Base-by-base conservation (phyloP, 2,329 filamentous ascomycete species). In the Colletotrichum zoysiae region DNA sequence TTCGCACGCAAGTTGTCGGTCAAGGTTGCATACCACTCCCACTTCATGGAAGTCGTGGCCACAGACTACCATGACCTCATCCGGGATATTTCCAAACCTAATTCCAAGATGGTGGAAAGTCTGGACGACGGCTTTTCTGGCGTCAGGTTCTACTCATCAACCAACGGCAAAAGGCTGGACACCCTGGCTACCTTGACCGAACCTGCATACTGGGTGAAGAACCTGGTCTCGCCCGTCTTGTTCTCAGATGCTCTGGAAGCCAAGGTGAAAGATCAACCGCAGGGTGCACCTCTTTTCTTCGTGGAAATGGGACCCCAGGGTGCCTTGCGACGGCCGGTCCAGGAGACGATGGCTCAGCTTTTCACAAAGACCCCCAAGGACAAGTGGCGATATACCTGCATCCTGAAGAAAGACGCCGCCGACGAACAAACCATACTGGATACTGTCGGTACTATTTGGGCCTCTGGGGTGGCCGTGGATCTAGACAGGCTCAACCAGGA, bases 1-100 rank as follows among this genome's bases (percentile, higher is more conserved):
- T 83, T 82, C 55, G 77, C 78, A 46, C 78, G 78, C 6, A 68
- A 80, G 2, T 78, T 86, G 7, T 71, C 78, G 1, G 81, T 86
- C n/a, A 75, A 78, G 5, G 77, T 79, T 2, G 83, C 83, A 1
- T 86, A 86, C 57, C 84, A 86, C 70, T 86, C 84, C 0, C 78
- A 78, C 1, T 81, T 85, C 23, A 86, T 86, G 84, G 75, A 76
- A 23, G 72, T 78, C 0, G 78, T 84, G 4, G 79, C 79, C 33
- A 74, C 78, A 0, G 79, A 80, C 23, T 86, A 86, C 67, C 64
- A 55, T 9, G 44, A 48, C 1, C n/a, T n/a, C 44, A 48, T n/a
- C 44, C 44, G 18, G 44, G 44, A 48, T n/a, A n/a, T 48, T 11
- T n/a, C 44, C 18, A 48, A 48, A 20, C 20, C 18, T 8, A n/a